Evolutionary conservation across 1,284 basidiomycete species (phyloP).

Genomic region (Meira miltonrushii): DNA sequence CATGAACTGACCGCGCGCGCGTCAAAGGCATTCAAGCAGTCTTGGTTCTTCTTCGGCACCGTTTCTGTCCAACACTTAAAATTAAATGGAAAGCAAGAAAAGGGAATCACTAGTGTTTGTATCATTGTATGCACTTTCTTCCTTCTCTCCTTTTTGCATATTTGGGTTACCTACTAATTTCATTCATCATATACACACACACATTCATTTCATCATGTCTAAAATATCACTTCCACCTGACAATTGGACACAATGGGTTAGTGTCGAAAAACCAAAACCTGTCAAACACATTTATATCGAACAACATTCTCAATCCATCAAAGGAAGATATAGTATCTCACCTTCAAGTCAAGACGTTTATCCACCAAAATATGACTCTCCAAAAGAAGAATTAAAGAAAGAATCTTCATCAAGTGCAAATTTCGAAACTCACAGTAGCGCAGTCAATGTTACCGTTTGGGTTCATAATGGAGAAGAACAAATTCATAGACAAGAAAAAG

Average conservation of each 20-base stretch:
- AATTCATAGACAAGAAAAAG: neutral
- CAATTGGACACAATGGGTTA: slow-evolving; percentile 2
- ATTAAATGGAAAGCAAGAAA: too few relatives aligned
- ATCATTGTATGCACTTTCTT: too few relatives aligned
- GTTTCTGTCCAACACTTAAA: too few relatives aligned
- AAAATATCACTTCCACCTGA: neutral
- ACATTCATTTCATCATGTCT: too few relatives aligned
- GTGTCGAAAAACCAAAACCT: slow-evolving; percentile 1
- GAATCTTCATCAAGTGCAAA: slow-evolving; percentile 5
- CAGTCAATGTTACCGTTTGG: slow-evolving; percentile 8
- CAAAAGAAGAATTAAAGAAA: neutral
- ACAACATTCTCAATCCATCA: slow-evolving; percentile 3
- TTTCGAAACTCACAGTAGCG: slow-evolving; percentile 3
- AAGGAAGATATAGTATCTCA: slow-evolving; percentile 9
- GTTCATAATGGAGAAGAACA: neutral
- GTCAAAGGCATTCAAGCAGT: too few relatives aligned
- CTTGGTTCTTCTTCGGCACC: too few relatives aligned
- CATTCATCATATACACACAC: too few relatives aligned
- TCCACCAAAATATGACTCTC: slow-evolving; percentile 8
- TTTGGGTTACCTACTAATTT: too few relatives aligned
- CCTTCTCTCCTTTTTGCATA: too few relatives aligned
- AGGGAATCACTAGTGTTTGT: too few relatives aligned
- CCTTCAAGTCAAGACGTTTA: slow-evolving; percentile 2
- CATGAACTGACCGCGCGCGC: too few relatives aligned
- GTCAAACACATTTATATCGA: slow-evolving; percentile 5